Evolutionary conservation across 106 monocot species (phyloP).

Genomic region (Allium sativum): DNA sequence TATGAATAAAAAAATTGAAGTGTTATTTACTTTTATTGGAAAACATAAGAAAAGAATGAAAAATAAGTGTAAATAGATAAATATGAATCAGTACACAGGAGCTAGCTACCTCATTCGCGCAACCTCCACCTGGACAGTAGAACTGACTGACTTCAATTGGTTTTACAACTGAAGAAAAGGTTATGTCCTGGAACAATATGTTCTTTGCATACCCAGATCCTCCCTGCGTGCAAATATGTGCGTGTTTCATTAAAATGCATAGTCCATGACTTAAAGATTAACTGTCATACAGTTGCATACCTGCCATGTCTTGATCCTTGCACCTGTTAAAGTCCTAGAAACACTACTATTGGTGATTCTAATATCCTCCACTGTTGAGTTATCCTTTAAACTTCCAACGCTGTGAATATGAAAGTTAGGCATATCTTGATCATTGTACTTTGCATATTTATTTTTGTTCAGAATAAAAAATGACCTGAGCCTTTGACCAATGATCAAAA

Average conservation of each 20-base stretch:
- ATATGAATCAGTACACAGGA: neutral
- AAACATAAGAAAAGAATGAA: no score
- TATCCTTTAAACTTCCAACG: conserved; percentile 11
- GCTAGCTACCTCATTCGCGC: conserved; percentile 12
- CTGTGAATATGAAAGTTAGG: neutral
- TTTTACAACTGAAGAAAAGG: conserved; percentile 3
- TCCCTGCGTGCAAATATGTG: conserved; percentile 2
- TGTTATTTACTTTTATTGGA: no score
- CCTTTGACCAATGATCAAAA: no score
- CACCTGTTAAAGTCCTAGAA: conserved; percentile 6
- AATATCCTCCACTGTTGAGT: conserved; percentile 8
- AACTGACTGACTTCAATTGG: conserved; percentile 9
- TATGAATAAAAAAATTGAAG: neutral
- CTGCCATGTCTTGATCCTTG: conserved; percentile 18
- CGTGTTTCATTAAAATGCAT: no score
- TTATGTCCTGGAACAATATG: conserved; percentile 3
- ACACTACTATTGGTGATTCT: neutral
- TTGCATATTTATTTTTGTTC: no score
- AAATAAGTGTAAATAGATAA: neutral
- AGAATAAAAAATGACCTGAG: no score
- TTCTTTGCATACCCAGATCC: conserved; percentile 14
- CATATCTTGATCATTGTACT: neutral
- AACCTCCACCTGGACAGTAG: conserved; percentile 6
- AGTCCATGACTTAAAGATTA: neutral
- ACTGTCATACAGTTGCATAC: neutral